Evolutionary conservation across 75 land plant genomes (phyloP), one percentile per base, ranked within the genome.

Genomic region (Pseudotsuga menziesii): DNA sequence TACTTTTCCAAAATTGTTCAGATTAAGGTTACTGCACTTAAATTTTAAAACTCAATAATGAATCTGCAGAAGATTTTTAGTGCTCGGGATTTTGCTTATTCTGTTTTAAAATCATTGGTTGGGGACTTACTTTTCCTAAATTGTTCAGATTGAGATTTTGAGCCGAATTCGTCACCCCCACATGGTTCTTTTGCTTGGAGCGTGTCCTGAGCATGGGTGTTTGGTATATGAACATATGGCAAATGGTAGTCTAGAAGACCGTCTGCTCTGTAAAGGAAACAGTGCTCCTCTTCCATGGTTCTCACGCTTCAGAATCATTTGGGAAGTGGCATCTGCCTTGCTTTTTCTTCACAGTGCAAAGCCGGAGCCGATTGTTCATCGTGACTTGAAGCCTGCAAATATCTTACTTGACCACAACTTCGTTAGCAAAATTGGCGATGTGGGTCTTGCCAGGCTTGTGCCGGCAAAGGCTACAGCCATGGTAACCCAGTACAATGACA

Each of bases 301-400:
- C 66, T 73, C 78, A n/a, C 81, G 94, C n/a, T 88, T 77, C 66
- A 75, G 90, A 55, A 85, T 91, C 52, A 88, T 87, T 22, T 81
- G 85, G 81, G 94, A 91, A 78, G 81, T 88, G 52, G 94, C 92
- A 35, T 83, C 88, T 0, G 92, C 92, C n/a, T 83, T 91, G 56
- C 78, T 57, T 32, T 91, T 90, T 60, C 88, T 91, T 14, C 94
- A 91, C 75, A 85, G 56, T 73, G 57, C 89, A 13, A 87, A 78
- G 73, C 94, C 94, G 20, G 75, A 84, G 54, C 86, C 88, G 6
- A 88, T 91, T 48, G 83, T 91, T 52, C 94, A 91, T 56, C 85
- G 94, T 14, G 94, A 91, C 75, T 79, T 91, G 27, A 91, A 91
- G 72, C 94, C 94, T 55, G 92, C 85, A n/a, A 91, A 91, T 73